Base-by-base conservation (phyloP, 257 asterid species). In the Solanum pennellii region DNA sequence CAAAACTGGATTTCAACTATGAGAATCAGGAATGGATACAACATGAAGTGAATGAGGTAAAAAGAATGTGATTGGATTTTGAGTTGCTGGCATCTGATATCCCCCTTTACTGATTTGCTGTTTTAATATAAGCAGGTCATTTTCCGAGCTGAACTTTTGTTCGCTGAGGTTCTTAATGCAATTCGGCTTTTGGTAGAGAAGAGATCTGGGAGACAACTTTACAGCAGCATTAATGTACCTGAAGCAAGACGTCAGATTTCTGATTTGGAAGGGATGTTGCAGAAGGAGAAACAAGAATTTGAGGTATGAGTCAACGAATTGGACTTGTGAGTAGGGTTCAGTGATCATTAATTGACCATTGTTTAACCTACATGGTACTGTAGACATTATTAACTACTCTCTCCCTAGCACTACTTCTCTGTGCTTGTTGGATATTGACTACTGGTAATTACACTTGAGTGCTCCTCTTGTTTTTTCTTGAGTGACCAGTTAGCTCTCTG, bases 21-120 rank as follows among this genome's bases (percentile, higher is more conserved):
- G 96, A 91, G 91, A 89, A 88, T 88, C 98, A 97, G 93, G 99
- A 92, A 91, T 97, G 98, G 99, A 86, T 95, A 88, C 93, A 92
- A 88, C 89, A 90, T 89, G 98, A 94, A 92, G 83, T 94, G 87
- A 91, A 91, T 89, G 93, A 94, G 98, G 99, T 97, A 90, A 71
- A 83, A 88, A 82, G 62, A 82, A 41, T 49, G 49, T 31, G 27
- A n/a, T 45, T 69, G 27, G 33, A 89, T 83, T 88, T 83, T 84
- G 47, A 31, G 62, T 83, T 14, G 86, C 84, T 74, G 47, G 44
- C 87, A 82, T 86, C 86, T 71, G 42, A 33, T 80, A 87, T 86
- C 84, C 35, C 42, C 83, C 29, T 33, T n/a, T 31, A 37, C 86
- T 82, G 84, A 73, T 73, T 89, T 72, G 86, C 86, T 65, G 79